Percentiles rank a stretch among this genome's conserved stretches.
Conservation (phyloP, 768 basidiomycete species). For the Austroboletus eburneus region DNA sequence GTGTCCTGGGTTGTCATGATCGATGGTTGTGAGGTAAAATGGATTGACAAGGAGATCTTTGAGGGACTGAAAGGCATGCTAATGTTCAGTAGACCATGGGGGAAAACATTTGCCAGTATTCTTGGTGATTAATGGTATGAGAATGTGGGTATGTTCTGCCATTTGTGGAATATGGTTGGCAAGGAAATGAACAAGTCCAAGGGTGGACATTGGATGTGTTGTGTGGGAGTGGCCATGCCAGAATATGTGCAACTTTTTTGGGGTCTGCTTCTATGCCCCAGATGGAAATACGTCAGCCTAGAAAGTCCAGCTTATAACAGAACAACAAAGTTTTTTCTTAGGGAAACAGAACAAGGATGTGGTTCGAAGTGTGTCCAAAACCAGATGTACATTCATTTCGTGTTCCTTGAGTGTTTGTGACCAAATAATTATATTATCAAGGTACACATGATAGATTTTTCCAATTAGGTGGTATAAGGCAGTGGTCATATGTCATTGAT, state of each 20-base stretch:
- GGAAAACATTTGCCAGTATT: too few relatives aligned
- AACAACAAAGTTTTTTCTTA: background rate
- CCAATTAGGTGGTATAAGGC: conserved; percentile 16
- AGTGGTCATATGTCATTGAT: conserved; percentile 13
- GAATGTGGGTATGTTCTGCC: too few relatives aligned
- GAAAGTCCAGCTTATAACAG: background rate
- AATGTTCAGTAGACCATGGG: background rate
- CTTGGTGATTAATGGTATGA: too few relatives aligned
- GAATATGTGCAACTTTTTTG: too few relatives aligned
- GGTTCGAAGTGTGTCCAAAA: conserved; percentile 27
- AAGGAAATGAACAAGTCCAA: too few relatives aligned
- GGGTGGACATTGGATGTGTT: too few relatives aligned
- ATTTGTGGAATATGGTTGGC: too few relatives aligned
- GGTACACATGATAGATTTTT: conserved; percentile 10
- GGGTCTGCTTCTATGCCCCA: background rate
- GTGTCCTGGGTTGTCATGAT: conserved; percentile 24
- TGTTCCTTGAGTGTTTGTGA: conserved; percentile 25
- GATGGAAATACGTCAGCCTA: background rate
- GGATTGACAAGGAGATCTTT: conserved; percentile 21
- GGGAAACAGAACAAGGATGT: background rate
- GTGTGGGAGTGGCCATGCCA: too few relatives aligned
- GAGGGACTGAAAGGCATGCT: conserved; percentile 14
- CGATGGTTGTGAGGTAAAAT: conserved; percentile 29
- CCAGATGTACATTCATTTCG: conserved; percentile 19
- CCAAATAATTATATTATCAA: conserved; percentile 28